Evolutionary conservation across 78 protist genomes (phyloP), one percentile per base, ranked within the genome.

Genomic region (Mastigamoeba balamuthi): DNA sequence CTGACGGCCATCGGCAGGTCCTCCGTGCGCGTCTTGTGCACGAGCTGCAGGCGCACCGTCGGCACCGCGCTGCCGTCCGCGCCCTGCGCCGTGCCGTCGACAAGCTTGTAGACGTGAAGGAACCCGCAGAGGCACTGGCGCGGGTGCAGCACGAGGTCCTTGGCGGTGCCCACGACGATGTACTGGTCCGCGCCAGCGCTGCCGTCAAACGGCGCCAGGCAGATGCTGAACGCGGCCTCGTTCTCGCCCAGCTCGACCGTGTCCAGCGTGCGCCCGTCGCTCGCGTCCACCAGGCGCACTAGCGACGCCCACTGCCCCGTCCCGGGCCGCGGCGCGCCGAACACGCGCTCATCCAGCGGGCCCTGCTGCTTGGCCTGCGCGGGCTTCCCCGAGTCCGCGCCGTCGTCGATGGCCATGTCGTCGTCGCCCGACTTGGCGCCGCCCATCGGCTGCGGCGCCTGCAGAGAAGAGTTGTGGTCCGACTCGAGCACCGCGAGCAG

Each of bases 101-200:
- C 38, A 33, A 92, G 43, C 27, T 36, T 40, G 78, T 89, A 92
- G 27, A 91, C 76, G 58, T 89, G 70, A 6, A 92, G 40, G 43
- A 69, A 39, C 29, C 87, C 92, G 4, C 81, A 66, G 28, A 30
- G 4, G 67, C 17, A 67, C n/a, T 48, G 0, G 1, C 90, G 63
- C 69, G 93, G 93, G 42, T 74, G 69, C 28, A 84, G 66, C 8
- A 17, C n/a, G n/a, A 92, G 33, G 53, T 82, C 85, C 27, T 35
- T 66, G 7, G 72, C 97, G 4, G 93, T 77, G 42, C 97, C 97
- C 36, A 95, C 97, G 8, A 83, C 82, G 37, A 95, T 40, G 70
- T 58, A 70, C 10, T 69, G 76, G 58, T 88, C 94, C 52, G 76
- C 84, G 2, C 48, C 78, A 9, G 35, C 29, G 28, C 76, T 52